Percentiles rank a stretch among this genome's conserved stretches.
These are phyloP conservation scores for Diutina sp. DNA, from an alignment of 1,139 yeast species.

Conservation along the genomic window DNA sequence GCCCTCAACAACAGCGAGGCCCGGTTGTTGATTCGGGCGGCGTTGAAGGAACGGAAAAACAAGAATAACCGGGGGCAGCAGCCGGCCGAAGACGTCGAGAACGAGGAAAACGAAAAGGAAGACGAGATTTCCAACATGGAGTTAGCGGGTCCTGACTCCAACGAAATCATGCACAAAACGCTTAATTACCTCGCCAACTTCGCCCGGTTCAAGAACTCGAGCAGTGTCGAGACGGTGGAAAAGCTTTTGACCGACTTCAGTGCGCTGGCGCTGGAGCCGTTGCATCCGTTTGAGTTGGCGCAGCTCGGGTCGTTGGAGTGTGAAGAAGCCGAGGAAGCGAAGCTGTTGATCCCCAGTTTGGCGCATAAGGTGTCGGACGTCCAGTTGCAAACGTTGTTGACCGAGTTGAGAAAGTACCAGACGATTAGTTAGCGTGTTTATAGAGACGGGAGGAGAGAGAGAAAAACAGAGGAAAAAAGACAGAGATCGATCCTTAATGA, in stretches of 20 bases:
- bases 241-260: slow-evolving; percentile 63
- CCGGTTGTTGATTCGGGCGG: slow-evolving; percentile 78
- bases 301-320: slow-evolving; percentile 90
- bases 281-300: slow-evolving; percentile 94
- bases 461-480: too few relatives aligned
- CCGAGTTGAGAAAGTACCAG: slow-evolving; percentile 64
- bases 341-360: slow-evolving; percentile 83
- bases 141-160: slow-evolving; percentile 48
- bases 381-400: slow-evolving; percentile 75
- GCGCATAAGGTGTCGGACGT: slow-evolving; percentile 71
- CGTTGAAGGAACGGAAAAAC: slow-evolving; percentile 64
- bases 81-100: slow-evolving; percentile 12
- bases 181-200: slow-evolving; percentile 77
- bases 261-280: slow-evolving; percentile 39
- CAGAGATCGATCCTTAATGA: too few relatives aligned
- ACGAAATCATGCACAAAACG: slow-evolving; percentile 78
- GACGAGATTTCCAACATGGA: slow-evolving; percentile 58
- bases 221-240: slow-evolving; percentile 89
- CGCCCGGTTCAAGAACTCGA: slow-evolving; percentile 83
- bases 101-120: slow-evolving; percentile 36
- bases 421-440: slow-evolving; percentile 14
- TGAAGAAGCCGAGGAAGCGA: slow-evolving; percentile 96
- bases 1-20: slow-evolving; percentile 87
- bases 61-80: slow-evolving; percentile 18
- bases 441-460: not conserved